Evolutionary conservation across 106 monocot species (phyloP).

Genomic region (Iris macrosiphon): DNA sequence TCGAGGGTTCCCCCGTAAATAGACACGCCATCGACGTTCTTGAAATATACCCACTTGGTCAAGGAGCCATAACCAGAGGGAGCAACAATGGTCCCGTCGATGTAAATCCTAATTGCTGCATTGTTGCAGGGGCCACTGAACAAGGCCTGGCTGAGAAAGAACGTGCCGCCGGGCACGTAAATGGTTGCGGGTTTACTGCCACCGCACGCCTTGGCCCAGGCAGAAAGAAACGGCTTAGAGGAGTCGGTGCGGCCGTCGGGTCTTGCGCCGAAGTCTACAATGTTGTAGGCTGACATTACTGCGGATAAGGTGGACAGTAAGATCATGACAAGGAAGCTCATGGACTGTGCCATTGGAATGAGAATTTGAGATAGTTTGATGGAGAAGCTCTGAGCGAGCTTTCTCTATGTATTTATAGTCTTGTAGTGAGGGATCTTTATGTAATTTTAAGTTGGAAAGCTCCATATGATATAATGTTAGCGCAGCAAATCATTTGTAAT

Average conservation of each 20-base stretch:
- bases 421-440: no score
- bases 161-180: conserved; percentile 17
- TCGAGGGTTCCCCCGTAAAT: conserved; percentile 33
- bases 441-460: no score
- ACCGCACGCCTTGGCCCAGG: conserved; percentile 20
- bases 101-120: conserved; percentile 4
- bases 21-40: conserved; percentile 26
- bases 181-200: conserved; percentile 7
- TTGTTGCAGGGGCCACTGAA: conserved; percentile 36
- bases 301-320: background rate
- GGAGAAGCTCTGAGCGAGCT: no score
- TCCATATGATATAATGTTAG: no score
- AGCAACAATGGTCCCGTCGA: conserved; percentile 37
- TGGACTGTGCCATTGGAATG: no score
- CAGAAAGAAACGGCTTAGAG: conserved; percentile 11
- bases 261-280: conserved; percentile 25
- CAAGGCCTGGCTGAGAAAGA: no score
- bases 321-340: background rate
- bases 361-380: no score
- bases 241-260: conserved; percentile 18
- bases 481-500: no score
- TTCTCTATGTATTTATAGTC: no score
- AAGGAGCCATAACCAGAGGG: no score
- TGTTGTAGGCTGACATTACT: conserved; percentile 4
- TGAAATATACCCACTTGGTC: conserved; percentile 22